Evolutionary conservation across 2,329 filamentous ascomycete species (phyloP).

Genomic region (Pseudovirgaria hyperparasitica): DNA sequence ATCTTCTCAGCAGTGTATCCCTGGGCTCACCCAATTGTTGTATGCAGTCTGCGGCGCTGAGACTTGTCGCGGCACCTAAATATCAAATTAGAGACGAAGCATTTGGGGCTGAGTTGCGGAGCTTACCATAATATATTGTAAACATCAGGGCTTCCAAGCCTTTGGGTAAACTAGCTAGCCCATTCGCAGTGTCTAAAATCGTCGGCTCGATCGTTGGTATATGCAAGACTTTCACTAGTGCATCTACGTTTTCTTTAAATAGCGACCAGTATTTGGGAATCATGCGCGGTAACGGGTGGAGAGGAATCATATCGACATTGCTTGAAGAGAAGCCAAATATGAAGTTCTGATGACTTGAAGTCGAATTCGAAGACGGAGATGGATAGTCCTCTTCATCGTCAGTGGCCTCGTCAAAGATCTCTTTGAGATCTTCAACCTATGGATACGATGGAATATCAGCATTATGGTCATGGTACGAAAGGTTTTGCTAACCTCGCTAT

Average conservation of each 20-base stretch:
- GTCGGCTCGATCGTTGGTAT: constrained; percentile 51
- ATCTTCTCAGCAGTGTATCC: constrained; percentile 35
- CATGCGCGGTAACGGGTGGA: constrained; percentile 54
- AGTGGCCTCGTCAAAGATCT: constrained; percentile 48
- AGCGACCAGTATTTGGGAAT: constrained; percentile 57
- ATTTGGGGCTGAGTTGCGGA: too few species aligned
- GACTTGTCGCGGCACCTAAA: constrained; percentile 40
- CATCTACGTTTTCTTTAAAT: constrained; percentile 63
- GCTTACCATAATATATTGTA: constrained; percentile 48
- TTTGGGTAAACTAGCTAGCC: constrained; percentile 45
- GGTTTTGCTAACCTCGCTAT: constrained; percentile 48
- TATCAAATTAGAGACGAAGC: too few species aligned
- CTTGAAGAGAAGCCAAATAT: constrained; percentile 60
- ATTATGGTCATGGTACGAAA: background rate
- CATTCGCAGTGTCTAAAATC: constrained; percentile 47
- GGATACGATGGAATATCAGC: constrained; percentile 16
- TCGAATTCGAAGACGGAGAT: constrained; percentile 19
- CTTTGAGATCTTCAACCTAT: constrained; percentile 48
- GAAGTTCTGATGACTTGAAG: constrained; percentile 55
- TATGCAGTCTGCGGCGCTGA: constrained; percentile 34
- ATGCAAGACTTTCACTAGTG: constrained; percentile 59
- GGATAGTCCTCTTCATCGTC: constrained; percentile 47
- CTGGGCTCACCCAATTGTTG: constrained; percentile 40
- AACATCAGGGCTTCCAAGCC: constrained; percentile 48
- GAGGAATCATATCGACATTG: constrained; percentile 50